A percentile compares a stretch with the other conserved stretches of the same genome.
Conservation (phyloP, 208 protist genomes). For the Willaertia magna region DNA sequence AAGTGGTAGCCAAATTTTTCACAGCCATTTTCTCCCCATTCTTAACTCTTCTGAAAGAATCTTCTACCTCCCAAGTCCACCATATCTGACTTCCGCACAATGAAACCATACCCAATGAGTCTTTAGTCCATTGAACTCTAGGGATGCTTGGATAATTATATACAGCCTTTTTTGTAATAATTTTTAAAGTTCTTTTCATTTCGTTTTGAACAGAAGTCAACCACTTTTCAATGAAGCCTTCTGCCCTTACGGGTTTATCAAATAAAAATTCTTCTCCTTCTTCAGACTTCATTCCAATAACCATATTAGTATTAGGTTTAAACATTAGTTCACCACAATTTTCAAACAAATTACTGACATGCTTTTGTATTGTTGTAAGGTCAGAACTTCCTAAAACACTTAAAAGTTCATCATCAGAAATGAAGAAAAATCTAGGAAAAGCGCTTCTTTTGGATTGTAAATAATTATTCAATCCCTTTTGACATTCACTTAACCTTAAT, state of each 20-base stretch:
- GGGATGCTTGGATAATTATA: constrained; percentile 87
- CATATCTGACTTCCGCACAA: constrained; percentile 93
- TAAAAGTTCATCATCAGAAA: constrained; percentile 96
- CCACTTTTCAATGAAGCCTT: constrained; percentile 90
- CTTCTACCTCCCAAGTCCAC: constrained; percentile 96
- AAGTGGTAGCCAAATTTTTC: constrained; percentile 76
- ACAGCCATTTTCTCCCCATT: constrained; percentile 88
- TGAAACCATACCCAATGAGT: constrained; percentile 85
- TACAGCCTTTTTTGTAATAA: constrained; percentile 87
- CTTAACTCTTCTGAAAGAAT: constrained; percentile 74
- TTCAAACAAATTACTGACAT: constrained; percentile 98
- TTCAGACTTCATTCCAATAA: constrained; percentile 85
- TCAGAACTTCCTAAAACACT: constrained; percentile 88
- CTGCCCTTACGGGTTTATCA: constrained; percentile 57
- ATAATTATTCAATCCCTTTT: constrained; percentile 95
- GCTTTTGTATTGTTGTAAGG: constrained; percentile 84
- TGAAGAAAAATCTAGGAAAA: constrained; percentile 98
- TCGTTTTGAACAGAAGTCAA: constrained; percentile 85
- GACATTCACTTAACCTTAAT: constrained; percentile 87
- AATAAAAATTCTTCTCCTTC: constrained; percentile 88
- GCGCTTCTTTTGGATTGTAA: constrained; percentile 89
- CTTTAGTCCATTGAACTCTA: constrained; percentile 82
- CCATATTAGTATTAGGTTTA: constrained; percentile 64
- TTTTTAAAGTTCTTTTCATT: constrained; percentile 76
- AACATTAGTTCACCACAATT: constrained; percentile 86